phyloP scores from a whole-genome alignment of 1,284 basidiomycete species.

The Sphagnurus paluster region DNA sequence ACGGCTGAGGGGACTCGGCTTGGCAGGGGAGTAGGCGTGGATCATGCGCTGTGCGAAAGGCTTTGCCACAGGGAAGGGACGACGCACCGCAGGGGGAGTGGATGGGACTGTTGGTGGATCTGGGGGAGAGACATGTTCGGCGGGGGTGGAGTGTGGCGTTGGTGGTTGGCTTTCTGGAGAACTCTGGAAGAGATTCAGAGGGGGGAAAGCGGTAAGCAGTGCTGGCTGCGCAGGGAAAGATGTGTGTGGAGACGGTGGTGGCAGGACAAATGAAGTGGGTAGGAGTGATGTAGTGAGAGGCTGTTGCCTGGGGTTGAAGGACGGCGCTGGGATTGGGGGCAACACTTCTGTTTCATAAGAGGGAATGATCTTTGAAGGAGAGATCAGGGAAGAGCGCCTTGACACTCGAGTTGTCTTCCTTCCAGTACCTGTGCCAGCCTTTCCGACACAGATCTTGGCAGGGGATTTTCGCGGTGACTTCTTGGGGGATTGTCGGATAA shows the following conservation, averaged over 20 bases:
- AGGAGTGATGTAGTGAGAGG: conserved; percentile 40
- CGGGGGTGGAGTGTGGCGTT: conserved; percentile 19
- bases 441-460: conserved; percentile 37
- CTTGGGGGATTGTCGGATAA: conserved; percentile 36
- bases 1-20: conserved; percentile 73
- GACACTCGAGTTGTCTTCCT: conserved; percentile 46
- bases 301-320: conserved; percentile 25
- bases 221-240: conserved; percentile 48
- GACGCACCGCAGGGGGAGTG: conserved; percentile 30
- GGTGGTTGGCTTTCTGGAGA: conserved; percentile 14
- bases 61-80: conserved; percentile 67
- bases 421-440: conserved; percentile 30
- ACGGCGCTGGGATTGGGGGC: conserved; percentile 38
- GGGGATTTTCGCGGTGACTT: conserved; percentile 33
- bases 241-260: conserved; percentile 68
- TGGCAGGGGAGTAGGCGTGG: conserved; percentile 76
- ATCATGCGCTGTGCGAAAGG: conserved; percentile 65
- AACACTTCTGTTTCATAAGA: conserved; percentile 71
- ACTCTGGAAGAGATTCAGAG: conserved; percentile 5
- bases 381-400: conserved; percentile 40
- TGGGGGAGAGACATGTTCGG: conserved; percentile 4
- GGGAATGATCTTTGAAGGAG: conserved; percentile 43
- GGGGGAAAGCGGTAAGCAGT: conserved; percentile 29
- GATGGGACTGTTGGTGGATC: conserved; percentile 13
- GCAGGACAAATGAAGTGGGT: conserved; percentile 67